Base-by-base conservation (phyloP, 1,284 basidiomycete species). In the Apiotrichum domesticum region DNA sequence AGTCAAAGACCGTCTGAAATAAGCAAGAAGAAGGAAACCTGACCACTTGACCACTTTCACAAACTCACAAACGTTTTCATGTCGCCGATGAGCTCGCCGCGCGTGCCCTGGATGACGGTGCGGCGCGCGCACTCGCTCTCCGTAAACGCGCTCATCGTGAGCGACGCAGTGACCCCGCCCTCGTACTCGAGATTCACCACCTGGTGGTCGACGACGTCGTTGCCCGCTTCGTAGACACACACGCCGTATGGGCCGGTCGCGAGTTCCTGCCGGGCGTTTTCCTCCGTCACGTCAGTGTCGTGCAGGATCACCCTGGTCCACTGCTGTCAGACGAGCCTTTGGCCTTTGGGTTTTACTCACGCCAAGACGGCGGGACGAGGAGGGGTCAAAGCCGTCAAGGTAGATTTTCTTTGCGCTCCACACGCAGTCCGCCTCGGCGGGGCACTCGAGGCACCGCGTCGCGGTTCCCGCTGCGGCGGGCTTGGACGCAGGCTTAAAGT, bases 131-230 rank as follows among this genome's bases (percentile, higher is more conserved):
- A 90, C 53, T 89, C 82, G 44, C 82, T 77, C 42, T 71, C 66
- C 21, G 69, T 66, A 59, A 73, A 70, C 32, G 68, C 68, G 52
- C 56, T 81, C 87, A 91, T 90, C 15, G 88, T 90, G 73, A 91
- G 87, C 0, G 85, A 87, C 3, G 82, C 87, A 0, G 88, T 90
- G 21, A 82, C 79, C 21, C 87, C 87, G 51, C 82, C 83, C 21
- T 85, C 84, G 73, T 87, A 90, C 68, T 90, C 86, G 59, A 91
- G 76, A 71, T 89, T 90, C 61, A 90, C 88, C 44, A 89, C 84
- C 81, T 89, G 87, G 65, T 89, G 83, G 69, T 90, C 87, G 62
- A 85, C 86, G 40, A 89, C 86, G 69, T 91, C 86, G 70, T 91
- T 91, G 52, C 82, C 79, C 53, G 83, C 82, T 70, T 90, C 88